Base-by-base conservation (phyloP, 306 rosid species). In the Quercus dentata region DNA sequence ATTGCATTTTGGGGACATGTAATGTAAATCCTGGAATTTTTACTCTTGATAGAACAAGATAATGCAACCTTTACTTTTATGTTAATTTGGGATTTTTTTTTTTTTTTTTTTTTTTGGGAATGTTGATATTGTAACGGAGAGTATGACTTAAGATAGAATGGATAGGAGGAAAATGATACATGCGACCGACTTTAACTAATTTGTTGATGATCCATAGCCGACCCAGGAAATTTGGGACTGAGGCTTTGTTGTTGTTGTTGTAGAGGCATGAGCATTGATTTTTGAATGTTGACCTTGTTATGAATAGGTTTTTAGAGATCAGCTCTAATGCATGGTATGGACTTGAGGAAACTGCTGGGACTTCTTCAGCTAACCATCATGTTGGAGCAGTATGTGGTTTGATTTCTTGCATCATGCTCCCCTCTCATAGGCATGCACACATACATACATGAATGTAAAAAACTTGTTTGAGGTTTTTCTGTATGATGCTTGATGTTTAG, bases 291-390 rank as follows among this genome's bases (percentile, higher is more conserved):
- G 52, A 33, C 41, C 21, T 20, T 75, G 51, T 1, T 20, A 51
- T 76, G 82, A 56, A 56, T 76, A 94, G 98, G 85, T 88, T 85
- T 81, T 83, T 92, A 41, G 92, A 83, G 74, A 91, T 94, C 80
- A 89, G 90, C 74, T 70, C 92, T 46, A 86, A 59, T 20, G 97
- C 98, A 41, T 94, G 98, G 97, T 78, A 93, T 74, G 98, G 94
- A 62, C 89, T 94, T 68, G 94, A 89, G 83, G 97, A 94, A 90
- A 92, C 97, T 20, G 89, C 97, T 69, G 97, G 92, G n/a, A 78
- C 88, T 74, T 27, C 92, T 78, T 75, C 83, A n/a, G 92, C 93
- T 77, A 73, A 84, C 23, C 87, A 84, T 81, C 97, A 90, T 59
- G 93, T 94, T n/a, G 98, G 98, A 83, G 93, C 97, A 2, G 98